Evolutionary conservation across 2,329 filamentous ascomycete genomes (phyloP), one percentile per base, ranked within the genome.

Genomic region (Neoarthrinium moseri): DNA sequence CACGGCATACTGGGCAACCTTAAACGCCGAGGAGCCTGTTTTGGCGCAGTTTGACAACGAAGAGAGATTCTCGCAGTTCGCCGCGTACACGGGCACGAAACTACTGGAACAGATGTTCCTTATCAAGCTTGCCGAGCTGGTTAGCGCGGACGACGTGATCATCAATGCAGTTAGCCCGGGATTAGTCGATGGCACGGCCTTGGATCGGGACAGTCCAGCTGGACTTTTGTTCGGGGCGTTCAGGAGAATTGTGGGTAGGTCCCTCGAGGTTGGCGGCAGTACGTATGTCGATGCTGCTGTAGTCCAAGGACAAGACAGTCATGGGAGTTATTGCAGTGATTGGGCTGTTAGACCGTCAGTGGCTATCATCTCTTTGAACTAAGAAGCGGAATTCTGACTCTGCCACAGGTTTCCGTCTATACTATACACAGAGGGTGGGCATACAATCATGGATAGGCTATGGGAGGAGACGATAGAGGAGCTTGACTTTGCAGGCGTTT

Each of bases 31-130:
- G 13, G 52, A 52, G 3, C 45, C 52, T 11, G 20, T 54, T 7
- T 15, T 56, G 6, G 21, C 43, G 13, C 51, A 53, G 12, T 43
- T 56, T 13, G 48, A 80, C 60, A 78, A 84, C 54, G 67, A 1
- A 63, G 67, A 8, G 76, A 89, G 17, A 63, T 76, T 21, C 75
- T 68, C 49, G 69, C 69, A 34, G 30, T 52, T 20, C 12, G 27
- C 1, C 50, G 46, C 46, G 41, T 63, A 63, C 35, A 23, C 38
- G 17, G 51, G 43, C 4, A 35, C 52, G 3, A 63, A 63, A 43
- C 40, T 59, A 6, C 46, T 65, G 10, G 97, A 97, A 94, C 84
- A 96, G 69, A 84, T 84, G 4, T 74, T 97, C 13, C 92, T 97
- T 58, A 80, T 80, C 10, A 86, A 92, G 60, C 81, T 59, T 5